phyloP scores from a whole-genome alignment of 495 filamentous ascomycete genomes.

The Penicillium maclennaniae region DNA sequence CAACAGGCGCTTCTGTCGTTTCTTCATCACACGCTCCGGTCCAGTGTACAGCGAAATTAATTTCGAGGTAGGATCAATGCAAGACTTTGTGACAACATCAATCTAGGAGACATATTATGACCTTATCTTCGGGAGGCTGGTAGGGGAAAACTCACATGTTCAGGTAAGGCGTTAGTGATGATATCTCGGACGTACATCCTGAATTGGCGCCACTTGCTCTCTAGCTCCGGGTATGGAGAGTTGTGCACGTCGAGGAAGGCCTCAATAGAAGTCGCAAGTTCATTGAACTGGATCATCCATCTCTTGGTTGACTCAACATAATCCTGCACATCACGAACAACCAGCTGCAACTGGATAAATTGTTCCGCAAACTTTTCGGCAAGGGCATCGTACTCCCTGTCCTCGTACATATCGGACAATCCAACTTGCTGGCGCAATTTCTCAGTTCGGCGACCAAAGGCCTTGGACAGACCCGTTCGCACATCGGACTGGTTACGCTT shows the following conservation, averaged over 20 bases:
- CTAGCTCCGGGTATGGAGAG: constrained; percentile 71
- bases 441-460: constrained; percentile 80
- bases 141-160: constrained; percentile 66
- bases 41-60: constrained; percentile 76
- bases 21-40: constrained; percentile 81
- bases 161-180: constrained; percentile 67
- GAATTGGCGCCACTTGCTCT: constrained; percentile 87
- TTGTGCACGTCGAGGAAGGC: constrained; percentile 53
- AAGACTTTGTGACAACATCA: constrained; percentile 67
- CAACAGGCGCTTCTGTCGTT: constrained; percentile 81
- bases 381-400: constrained; percentile 70
- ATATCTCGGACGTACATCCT: constrained; percentile 79
- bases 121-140: background rate
- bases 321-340: constrained; percentile 82
- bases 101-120: constrained; percentile 47
- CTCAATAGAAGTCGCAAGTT: constrained; percentile 68
- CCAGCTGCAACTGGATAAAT: constrained; percentile 83
- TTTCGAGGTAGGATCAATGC: constrained; percentile 82
- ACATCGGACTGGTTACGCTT: constrained; percentile 91
- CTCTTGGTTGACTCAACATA: constrained; percentile 70
- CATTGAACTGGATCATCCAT: constrained; percentile 69
- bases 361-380: constrained; percentile 80
- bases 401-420: constrained; percentile 63
- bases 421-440: constrained; percentile 68
- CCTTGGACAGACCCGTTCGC: constrained; percentile 74